Evolutionary conservation across 495 filamentous ascomycete species (phyloP).

Genomic region (Sabuloglossum arenarium): DNA sequence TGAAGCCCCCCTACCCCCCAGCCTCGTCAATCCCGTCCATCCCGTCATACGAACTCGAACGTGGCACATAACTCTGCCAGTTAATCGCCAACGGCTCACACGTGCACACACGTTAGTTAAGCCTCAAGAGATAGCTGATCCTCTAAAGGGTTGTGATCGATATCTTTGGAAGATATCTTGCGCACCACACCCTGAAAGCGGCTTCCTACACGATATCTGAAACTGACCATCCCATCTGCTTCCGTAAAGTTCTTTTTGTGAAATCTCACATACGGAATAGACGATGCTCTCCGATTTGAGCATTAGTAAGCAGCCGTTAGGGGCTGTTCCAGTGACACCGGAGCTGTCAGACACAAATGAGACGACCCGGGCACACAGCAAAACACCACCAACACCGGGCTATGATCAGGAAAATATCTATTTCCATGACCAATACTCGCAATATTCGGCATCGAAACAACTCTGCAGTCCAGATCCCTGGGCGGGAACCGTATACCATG

Average conservation of each 20-base stretch:
- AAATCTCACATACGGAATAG: neutral
- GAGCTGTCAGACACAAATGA: neutral
- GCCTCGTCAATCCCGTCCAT: neutral
- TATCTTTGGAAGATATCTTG: neutral
- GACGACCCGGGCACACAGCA: too few species aligned
- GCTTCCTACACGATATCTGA: neutral
- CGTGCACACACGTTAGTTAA: neutral
- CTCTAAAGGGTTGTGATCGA: neutral
- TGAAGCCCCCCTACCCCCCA: neutral
- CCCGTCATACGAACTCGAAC: neutral
- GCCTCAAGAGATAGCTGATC: neutral
- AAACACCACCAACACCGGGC: too few species aligned
- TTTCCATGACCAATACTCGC: too few species aligned
- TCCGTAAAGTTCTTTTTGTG: neutral
- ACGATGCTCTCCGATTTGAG: neutral
- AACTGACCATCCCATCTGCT: neutral
- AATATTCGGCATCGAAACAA: too few species aligned
- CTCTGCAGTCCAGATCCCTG: too few species aligned
- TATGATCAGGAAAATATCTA: too few species aligned
- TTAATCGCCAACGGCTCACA: neutral
- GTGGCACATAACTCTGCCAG: neutral
- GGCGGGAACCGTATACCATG: too few species aligned
- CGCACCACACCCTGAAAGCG: neutral
- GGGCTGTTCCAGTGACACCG: neutral
- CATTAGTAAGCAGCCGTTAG: neutral